Conservation (phyloP, 495 filamentous ascomycete species). For the Hypoxylon trugodes region DNA sequence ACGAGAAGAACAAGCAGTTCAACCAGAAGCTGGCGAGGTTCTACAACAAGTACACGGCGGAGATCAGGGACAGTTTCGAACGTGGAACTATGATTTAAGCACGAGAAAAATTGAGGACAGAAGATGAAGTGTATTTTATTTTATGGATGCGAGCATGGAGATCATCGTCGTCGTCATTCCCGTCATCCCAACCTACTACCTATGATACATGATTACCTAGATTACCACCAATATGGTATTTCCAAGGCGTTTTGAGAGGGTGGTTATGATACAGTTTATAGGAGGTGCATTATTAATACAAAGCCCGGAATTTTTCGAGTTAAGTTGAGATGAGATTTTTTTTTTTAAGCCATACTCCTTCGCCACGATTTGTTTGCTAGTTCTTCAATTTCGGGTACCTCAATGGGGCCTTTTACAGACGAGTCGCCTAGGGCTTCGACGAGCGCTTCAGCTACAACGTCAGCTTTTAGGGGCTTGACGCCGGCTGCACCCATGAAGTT, state of each 20-base stretch:
- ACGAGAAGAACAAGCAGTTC: slow-evolving; percentile 99
- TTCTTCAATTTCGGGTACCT: slow-evolving; percentile 73
- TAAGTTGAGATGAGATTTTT: slow-evolving; percentile 65
- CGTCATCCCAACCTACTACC: background rate
- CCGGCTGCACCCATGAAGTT: slow-evolving; percentile 81
- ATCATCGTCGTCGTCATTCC: too few species aligned
- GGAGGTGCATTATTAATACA: slow-evolving; percentile 37
- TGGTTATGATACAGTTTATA: slow-evolving; percentile 45
- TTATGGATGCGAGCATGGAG: slow-evolving; percentile 12
- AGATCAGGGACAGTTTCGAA: slow-evolving; percentile 98
- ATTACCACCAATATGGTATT: slow-evolving; percentile 34
- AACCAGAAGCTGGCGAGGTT: slow-evolving; percentile 95
- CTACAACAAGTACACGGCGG: slow-evolving; percentile 98
- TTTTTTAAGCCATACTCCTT: slow-evolving; percentile 81
- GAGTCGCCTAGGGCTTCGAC: slow-evolving; percentile 80
- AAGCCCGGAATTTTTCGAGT: background rate
- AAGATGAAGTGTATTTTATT: slow-evolving; percentile 14
- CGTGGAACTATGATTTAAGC: slow-evolving; percentile 86
- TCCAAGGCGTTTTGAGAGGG: slow-evolving; percentile 24
- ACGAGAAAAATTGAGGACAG: too few species aligned
- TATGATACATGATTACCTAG: slow-evolving; percentile 24
- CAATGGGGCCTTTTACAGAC: slow-evolving; percentile 72
- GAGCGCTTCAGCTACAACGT: slow-evolving; percentile 83
- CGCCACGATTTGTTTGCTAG: slow-evolving; percentile 81
- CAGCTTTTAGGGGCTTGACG: slow-evolving; percentile 85